Conservation (phyloP, 345 rosid genomes). For the Triadica sebifera region DNA sequence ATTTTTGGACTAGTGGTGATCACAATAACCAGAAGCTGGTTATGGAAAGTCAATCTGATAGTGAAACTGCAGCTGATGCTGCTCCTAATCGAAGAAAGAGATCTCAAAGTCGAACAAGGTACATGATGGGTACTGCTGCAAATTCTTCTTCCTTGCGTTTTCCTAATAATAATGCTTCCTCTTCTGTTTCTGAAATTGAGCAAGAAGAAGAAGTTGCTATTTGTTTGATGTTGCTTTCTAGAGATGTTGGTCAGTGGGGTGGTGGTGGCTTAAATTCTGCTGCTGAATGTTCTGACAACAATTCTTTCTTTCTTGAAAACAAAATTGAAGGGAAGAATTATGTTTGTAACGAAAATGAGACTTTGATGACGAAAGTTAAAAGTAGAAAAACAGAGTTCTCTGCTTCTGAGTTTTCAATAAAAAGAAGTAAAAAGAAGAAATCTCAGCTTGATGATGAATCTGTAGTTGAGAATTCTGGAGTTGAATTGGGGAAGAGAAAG, state of each 20-base stretch:
- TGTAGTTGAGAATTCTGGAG: slow-evolving; percentile 14
- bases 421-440: slow-evolving; percentile 10
- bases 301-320: slow-evolving; percentile 29
- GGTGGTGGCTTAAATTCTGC: slow-evolving; percentile 27
- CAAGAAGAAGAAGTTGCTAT: slow-evolving; percentile 62
- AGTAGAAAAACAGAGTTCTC: slow-evolving; percentile 17
- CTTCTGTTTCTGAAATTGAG: slow-evolving; percentile 49
- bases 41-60: slow-evolving; percentile 45
- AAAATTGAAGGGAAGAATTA: background rate
- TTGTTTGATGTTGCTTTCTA: slow-evolving; percentile 68
- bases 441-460: slow-evolving; percentile 12
- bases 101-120: slow-evolving; percentile 43
- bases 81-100: slow-evolving; percentile 39
- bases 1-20: slow-evolving; percentile 27
- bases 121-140: slow-evolving; percentile 27
- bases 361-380: slow-evolving; percentile 2
- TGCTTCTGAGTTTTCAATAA: slow-evolving; percentile 25
- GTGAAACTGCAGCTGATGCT: slow-evolving; percentile 31
- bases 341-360: slow-evolving; percentile 1
- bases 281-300: slow-evolving; percentile 46
- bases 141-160: slow-evolving; percentile 43
- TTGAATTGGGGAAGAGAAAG: slow-evolving; percentile 27
- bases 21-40: too few species aligned
- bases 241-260: slow-evolving; percentile 29
- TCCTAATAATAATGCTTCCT: slow-evolving; percentile 31